phyloP scores from a whole-genome alignment of 2,329 filamentous ascomycete species.

The Falciphora oryzae region DNA sequence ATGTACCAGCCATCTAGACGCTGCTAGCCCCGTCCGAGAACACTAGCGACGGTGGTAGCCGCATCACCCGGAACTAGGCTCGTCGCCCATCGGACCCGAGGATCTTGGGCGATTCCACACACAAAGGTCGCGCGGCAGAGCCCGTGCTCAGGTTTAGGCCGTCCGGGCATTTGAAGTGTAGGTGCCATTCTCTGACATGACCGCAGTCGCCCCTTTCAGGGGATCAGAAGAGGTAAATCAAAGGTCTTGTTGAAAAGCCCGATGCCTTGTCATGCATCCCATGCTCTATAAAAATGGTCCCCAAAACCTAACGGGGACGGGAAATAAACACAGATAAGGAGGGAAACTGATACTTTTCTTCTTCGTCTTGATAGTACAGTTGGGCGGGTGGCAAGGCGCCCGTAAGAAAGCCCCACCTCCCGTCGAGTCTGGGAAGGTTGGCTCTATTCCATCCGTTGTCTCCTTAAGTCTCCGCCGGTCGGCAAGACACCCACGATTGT shows the following conservation, averaged over 20 bases:
- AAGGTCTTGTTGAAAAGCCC: not conserved
- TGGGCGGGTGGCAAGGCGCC: not conserved
- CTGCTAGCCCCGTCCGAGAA: no score
- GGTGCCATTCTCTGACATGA: no score
- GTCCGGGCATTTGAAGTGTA: no score
- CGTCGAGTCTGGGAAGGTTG: not conserved
- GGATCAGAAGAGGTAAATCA: no score
- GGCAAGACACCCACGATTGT: not conserved
- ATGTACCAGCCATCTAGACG: no score
- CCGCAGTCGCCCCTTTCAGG: no score
- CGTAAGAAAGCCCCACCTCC: not conserved
- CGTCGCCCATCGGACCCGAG: no score
- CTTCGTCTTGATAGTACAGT: not conserved
- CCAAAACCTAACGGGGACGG: not conserved
- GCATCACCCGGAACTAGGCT: no score
- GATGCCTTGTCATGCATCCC: not conserved
- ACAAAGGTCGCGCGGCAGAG: no score
- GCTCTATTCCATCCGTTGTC: not conserved
- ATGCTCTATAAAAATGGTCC: not conserved
- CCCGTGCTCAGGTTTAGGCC: no score
- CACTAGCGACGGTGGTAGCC: no score
- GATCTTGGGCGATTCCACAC: no score
- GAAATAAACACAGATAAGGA: not conserved
- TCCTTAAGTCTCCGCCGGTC: not conserved
- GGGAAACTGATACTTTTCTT: not conserved